Evolutionary conservation across 371 early-diverging fungal genomes (phyloP), one percentile per base, ranked within the genome.

Genomic region (Haplosporangium sp.): DNA sequence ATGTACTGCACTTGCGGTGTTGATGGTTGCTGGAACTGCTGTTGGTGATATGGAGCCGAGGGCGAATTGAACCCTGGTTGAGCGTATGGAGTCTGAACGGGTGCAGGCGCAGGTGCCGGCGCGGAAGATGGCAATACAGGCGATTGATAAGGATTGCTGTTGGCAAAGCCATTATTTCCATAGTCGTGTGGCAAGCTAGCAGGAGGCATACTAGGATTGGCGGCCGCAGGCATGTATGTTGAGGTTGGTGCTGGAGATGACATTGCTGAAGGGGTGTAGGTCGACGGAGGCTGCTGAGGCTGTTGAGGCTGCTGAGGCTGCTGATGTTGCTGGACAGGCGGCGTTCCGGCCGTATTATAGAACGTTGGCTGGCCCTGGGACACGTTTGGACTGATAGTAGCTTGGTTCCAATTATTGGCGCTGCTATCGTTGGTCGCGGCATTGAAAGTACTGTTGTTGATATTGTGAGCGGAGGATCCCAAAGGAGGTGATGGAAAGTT

Each of bases 401-500:
- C 62, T 56, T 52, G 74, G 75, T 16, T 55, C 74, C 65, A 73
- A n/a, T 37, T 57, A 57, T 57, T 68, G 54, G 18, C 29, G 37
- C 10, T 55, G 41, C 46, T 67, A 45, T 20, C 47, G 38, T 53
- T 63, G 47, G 29, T 57, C 62, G 57, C 53, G 72, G 54, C 18
- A 38, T 59, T 37, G 62, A 52, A 56, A 21, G 43, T 43, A 55
- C 67, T 60, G 64, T 38, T 50, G 54, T 52, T 43, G 66, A 73
- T 38, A 81, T 77, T 59, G 80, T 69, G 13, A 82, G 76, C 45
- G 65, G 71, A 29, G 2, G 62, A 52, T 54, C 55, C 74, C 54
- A 75, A 13, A 46, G 81, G 74, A 21, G 80, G 80, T 21, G 72
- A 74, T 14, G 81, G 75, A 21, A 75, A 80, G 53, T 80, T 67